Evolutionary conservation across 2,329 filamentous ascomycete species (phyloP), one percentile per base, ranked within the genome.

Genomic region (Xylariaceae sp.): DNA sequence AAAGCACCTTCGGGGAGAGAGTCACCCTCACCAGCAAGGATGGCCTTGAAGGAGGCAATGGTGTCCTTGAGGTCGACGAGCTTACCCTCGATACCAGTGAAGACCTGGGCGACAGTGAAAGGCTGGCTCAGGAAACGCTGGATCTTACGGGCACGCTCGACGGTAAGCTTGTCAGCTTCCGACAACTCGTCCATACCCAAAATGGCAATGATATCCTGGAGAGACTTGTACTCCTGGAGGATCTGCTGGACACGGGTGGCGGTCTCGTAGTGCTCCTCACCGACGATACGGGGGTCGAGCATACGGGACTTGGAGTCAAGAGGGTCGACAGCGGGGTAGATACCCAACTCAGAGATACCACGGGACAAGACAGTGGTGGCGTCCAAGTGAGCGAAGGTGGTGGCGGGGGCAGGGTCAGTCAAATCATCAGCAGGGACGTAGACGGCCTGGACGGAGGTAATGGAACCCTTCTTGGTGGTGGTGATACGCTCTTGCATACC

Each of bases 181-280:
- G 94, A 97, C 81, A 99, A 82, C 79, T 99, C 94, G 80, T 99
- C 94, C 94, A 99, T 97, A 88, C 93, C 93, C 77, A 97, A 82
- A 92, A 99, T 99, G 80, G 94, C 94, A 85, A 97, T 97, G 88
- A 99, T 99, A 84, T 99, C 94, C 84, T 99, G 94, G 70, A 99
- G 91, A 67, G 93, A 97, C 90, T 97, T 97, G 90, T 99, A 99
- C 86, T 97, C 94, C 83, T 99, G 94, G 77, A 99, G 88, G 81
- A 97, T 97, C 83, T 96, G 92, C 85, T 99, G 94, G 75, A 99
- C 94, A 73, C 88, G 88, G 78, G 89, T 90, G 78, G 94, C 94
- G 73, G 87, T 93, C 65, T 92, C 78, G 88, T 99, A 99, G 86
- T 99, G 94, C 65, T 99, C 94, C 75, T 97, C 84, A 78, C 94